A percentile compares a stretch with the other conserved stretches of the same genome.
Conservation (phyloP, 2,329 filamentous ascomycete species). For the Ophiostoma sp. region DNA sequence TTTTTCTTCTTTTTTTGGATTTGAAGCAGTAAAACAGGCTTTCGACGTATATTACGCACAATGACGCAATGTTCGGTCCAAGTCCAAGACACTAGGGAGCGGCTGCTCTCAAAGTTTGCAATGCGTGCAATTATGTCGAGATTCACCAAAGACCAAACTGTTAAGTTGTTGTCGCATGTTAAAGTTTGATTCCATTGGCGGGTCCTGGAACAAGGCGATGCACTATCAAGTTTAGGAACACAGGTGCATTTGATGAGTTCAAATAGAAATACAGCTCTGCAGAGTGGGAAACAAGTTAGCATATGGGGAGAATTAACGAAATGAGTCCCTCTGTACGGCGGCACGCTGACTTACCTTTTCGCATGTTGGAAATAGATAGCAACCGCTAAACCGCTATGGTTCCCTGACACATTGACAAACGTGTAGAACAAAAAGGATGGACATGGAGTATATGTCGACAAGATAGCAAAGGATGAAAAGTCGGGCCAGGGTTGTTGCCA, state of each 20-base stretch:
- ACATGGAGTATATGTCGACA: neutral
- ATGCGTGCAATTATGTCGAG: neutral
- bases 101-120: neutral
- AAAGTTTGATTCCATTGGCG: neutral
- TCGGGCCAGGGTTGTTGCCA: neutral
- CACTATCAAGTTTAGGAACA: neutral
- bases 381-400: neutral
- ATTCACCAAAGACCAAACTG: neutral
- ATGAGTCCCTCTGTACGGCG: too few relatives aligned
- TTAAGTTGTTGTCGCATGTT: neutral
- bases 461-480: neutral
- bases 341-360: neutral
- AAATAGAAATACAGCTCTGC: neutral
- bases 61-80: neutral
- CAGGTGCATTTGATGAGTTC: neutral
- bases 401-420: neutral
- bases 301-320: neutral
- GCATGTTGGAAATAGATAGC: neutral
- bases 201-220: neutral
- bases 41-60: neutral
- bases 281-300: neutral
- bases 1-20: neutral
- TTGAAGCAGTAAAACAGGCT: neutral
- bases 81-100: neutral
- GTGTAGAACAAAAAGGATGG: neutral